Evolutionary conservation across 495 filamentous ascomycete species (phyloP).

Genomic region (Evernia prunastri): DNA sequence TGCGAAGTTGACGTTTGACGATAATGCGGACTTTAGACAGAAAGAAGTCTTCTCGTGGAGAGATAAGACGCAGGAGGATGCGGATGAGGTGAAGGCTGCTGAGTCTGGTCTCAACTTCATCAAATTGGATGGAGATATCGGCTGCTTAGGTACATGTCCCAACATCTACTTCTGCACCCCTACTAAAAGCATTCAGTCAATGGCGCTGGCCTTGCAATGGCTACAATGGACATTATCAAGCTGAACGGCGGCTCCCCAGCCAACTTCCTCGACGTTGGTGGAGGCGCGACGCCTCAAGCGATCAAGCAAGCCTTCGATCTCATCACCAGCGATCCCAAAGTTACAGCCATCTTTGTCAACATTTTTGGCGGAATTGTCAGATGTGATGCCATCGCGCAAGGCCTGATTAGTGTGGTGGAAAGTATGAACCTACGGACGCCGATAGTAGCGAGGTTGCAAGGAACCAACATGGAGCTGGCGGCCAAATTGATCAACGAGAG

Average conservation of each 20-base stretch:
- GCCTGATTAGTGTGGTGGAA: constrained; percentile 87
- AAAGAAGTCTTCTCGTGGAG: constrained; percentile 92
- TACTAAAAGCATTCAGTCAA: constrained; percentile 57
- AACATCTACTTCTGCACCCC: background rate
- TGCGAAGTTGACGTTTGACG: constrained; percentile 94
- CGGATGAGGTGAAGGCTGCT: constrained; percentile 94
- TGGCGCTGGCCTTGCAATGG: constrained; percentile 97
- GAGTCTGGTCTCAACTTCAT: constrained; percentile 96
- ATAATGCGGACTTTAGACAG: constrained; percentile 97
- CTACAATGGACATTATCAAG: constrained; percentile 99
- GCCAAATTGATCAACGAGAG: constrained; percentile 95
- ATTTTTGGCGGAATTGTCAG: constrained; percentile 99
- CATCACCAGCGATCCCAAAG: constrained; percentile 97
- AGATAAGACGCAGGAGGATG: constrained; percentile 89
- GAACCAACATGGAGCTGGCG: constrained; percentile 96
- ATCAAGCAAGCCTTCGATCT: constrained; percentile 97
- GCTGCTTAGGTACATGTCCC: constrained; percentile 60
- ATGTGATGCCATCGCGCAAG: constrained; percentile 95
- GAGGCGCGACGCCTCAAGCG: constrained; percentile 90
- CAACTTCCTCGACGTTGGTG: constrained; percentile 98
- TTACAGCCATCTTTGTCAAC: constrained; percentile 98
- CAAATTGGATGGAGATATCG: constrained; percentile 98
- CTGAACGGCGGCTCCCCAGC: constrained; percentile 92
- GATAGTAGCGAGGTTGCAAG: constrained; percentile 92
- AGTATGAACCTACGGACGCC: constrained; percentile 91